Conservation (phyloP, 352 stramenopile genomes). For the Pythium sp. region DNA sequence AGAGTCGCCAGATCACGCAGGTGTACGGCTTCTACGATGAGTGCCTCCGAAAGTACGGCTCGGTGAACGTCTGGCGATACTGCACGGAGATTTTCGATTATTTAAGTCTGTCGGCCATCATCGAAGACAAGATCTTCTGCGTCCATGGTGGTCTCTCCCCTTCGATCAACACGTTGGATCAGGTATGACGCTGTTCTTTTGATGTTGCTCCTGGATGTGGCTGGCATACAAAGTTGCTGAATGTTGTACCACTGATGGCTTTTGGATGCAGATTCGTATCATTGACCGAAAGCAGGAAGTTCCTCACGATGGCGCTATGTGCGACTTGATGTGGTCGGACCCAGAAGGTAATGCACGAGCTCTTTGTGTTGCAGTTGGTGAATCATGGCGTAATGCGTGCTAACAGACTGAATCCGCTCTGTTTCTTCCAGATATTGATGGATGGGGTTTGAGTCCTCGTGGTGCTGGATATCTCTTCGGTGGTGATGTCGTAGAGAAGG, state of each 20-base stretch:
- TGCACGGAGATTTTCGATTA: conserved; percentile 99
- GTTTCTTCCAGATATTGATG: conserved; percentile 91
- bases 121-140: conserved; percentile 99
- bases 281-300: conserved; percentile 99
- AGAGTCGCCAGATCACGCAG: conserved; percentile 35
- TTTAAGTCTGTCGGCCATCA: conserved; percentile 96
- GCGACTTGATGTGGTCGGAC: conserved; percentile 95
- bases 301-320: conserved; percentile 98
- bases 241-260: conserved; percentile 1
- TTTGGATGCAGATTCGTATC: conserved; percentile 59
- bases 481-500: conserved; percentile 96
- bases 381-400: conserved; percentile 56
- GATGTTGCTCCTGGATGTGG: conserved; percentile 5
- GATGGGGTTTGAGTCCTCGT: conserved; percentile 97
- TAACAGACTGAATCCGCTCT: background rate
- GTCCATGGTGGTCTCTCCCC: conserved; percentile 98
- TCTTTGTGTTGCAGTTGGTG: background rate
- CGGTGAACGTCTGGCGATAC: conserved; percentile 98
- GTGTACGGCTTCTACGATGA: conserved; percentile 71
- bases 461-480: conserved; percentile 98
- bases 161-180: conserved; percentile 89
- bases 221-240: conserved; percentile 1
- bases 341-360: conserved; percentile 59
- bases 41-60: conserved; percentile 74
- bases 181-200: conserved; percentile 28